Evolutionary conservation across 345 rosid species (phyloP).

Genomic region (Eucalyptus victrix): DNA sequence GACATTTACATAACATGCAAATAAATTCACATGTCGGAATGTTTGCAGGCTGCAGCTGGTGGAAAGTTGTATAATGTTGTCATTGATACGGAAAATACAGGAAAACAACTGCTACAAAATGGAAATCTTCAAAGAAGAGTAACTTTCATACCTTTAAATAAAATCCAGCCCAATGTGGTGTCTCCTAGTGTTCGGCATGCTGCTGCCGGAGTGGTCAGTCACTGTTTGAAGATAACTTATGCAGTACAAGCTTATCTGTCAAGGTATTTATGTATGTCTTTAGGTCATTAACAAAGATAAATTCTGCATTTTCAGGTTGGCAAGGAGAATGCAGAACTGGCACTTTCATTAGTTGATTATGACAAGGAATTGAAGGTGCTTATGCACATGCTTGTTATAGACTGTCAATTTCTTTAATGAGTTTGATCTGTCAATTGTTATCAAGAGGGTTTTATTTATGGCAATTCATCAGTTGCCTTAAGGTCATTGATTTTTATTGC

Average conservation of each 20-base stretch:
- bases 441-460: background rate
- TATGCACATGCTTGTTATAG: background rate
- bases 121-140: slow-evolving; percentile 89
- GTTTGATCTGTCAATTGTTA: background rate
- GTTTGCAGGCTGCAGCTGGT: slow-evolving; percentile 81
- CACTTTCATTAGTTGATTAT: slow-evolving; percentile 88
- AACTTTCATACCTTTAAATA: slow-evolving; percentile 85
- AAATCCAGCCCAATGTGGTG: slow-evolving; percentile 55
- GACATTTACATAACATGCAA: background rate
- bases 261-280: background rate
- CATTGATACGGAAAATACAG: slow-evolving; percentile 88
- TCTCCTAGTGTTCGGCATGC: slow-evolving; percentile 62
- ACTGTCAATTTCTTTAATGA: background rate
- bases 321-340: slow-evolving; percentile 81
- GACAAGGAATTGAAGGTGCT: slow-evolving; percentile 63
- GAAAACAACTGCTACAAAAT: slow-evolving; percentile 88
- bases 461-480: background rate
- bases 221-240: background rate
- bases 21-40: background rate
- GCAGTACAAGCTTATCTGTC: background rate
- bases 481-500: slow-evolving; percentile 15
- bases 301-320: slow-evolving; percentile 51
- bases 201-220: slow-evolving; percentile 64
- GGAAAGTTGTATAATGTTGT: slow-evolving; percentile 85
- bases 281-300: background rate